A percentile compares a stretch with the other conserved stretches of the same genome.
phyloP scores from a whole-genome alignment of 345 rosid species.

The Pistacia integerrima region DNA sequence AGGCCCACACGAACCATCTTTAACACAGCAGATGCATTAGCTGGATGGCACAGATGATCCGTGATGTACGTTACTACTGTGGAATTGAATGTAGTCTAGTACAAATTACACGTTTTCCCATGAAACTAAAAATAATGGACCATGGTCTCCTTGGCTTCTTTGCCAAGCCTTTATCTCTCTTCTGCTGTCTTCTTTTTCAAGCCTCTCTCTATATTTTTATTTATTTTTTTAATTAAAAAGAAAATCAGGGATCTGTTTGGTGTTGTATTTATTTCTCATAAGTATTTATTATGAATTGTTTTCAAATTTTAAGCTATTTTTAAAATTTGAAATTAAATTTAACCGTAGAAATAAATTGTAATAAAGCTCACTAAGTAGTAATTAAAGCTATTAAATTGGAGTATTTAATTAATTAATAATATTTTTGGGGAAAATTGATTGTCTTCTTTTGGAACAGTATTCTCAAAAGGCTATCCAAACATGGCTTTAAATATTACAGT shows the following conservation, averaged over 20 bases:
- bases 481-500: background rate
- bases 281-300: no score
- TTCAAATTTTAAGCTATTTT: no score
- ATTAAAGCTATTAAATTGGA: no score
- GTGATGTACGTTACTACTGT: background rate
- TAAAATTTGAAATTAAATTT: no score
- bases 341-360: no score
- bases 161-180: conserved; percentile 5
- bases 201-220: background rate
- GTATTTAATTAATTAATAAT: no score
- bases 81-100: no score
- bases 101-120: conserved; percentile 24
- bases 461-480: background rate
- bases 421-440: background rate
- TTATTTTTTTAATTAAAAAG: no score
- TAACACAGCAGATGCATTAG: background rate
- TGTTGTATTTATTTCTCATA: no score
- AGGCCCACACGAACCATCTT: conserved; percentile 25
- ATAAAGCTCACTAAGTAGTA: no score
- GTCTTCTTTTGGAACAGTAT: background rate
- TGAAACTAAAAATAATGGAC: background rate
- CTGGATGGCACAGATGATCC: conserved; percentile 27
- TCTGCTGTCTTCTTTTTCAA: background rate
- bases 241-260: no score
- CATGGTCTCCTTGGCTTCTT: conserved; percentile 23